Base-by-base conservation (phyloP, 139 green algal genomes). In the Tetraselmis chui region DNA sequence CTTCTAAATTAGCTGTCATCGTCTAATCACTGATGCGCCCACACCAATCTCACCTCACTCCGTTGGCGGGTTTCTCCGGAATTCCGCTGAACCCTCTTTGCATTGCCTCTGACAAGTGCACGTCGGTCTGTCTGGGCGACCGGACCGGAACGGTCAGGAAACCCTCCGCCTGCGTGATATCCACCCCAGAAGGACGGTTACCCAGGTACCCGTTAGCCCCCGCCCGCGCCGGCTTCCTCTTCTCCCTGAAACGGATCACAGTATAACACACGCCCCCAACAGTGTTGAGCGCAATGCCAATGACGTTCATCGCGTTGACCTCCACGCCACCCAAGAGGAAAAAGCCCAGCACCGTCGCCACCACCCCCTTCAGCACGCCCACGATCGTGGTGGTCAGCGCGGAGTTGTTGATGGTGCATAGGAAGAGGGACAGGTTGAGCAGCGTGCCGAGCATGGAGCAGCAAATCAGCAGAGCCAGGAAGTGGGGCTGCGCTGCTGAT, bases 351-450 rank as follows among this genome's bases (percentile, higher is more conserved):
- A 80, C 75, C 76, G 85, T 83, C 0, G 84, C 81, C 59, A 90
- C 29, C 22, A 84, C 82, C 29, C 84, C 84, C 80, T 90, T 88
- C 31, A 88, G 79, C 32, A 88, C 87, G 1, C 87, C 87, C 31
- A 90, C 87, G n/a, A 89, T 85, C 75, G 84, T 90, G 59, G 86
- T 90, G 28, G 86, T 90, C 28, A 90, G 86, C 2, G 86, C 86
- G 23, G 77, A 84, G 80, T 89, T 89, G 80, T 78, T 89, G 32
- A 78, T 83, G 76, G 85, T 88, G 82, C 85, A 88, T 80, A 86
- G 77, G 76, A 88, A 88, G 0, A 88, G 76, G 1, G 85, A 81
- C 82, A 84, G 92, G 84, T 93, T 95, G 23, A 94, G 88, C 76
- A 90, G 59, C 30, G 84, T 79, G 67, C 89, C 89, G n/a, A 86